phyloP scores from a whole-genome alignment of 2,329 filamentous ascomycete genomes.

The Colletotrichum costaricense region DNA sequence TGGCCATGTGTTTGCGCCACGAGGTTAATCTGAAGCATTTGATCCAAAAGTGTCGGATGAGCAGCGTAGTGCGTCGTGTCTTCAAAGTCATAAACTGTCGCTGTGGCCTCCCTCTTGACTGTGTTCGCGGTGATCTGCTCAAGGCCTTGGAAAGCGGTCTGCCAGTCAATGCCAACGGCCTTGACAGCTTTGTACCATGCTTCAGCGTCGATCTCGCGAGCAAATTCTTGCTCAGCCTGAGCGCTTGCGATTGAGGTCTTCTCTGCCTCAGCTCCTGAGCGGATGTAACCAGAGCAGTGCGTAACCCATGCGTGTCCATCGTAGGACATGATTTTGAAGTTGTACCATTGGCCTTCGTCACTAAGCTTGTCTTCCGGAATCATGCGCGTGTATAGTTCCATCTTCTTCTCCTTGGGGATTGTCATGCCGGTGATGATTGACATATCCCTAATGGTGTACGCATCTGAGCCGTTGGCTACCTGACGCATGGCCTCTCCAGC shows the following conservation, averaged over 20 bases:
- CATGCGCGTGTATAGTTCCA: slow-evolving; percentile 47
- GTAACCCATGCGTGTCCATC: slow-evolving; percentile 42
- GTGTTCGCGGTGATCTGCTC: slow-evolving; percentile 17
- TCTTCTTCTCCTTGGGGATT: slow-evolving; percentile 41
- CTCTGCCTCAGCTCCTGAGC: slow-evolving; percentile 9
- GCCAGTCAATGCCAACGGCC: slow-evolving; percentile 23
- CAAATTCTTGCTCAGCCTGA: slow-evolving; percentile 10
- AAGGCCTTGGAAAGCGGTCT: slow-evolving; percentile 15
- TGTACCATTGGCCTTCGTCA: slow-evolving; percentile 41
- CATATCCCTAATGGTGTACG: slow-evolving; percentile 45
- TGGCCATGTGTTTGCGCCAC: slow-evolving; percentile 15
- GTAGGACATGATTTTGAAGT: slow-evolving; percentile 47
- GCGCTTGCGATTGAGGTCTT: not conserved
- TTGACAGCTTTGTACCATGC: slow-evolving; percentile 25
- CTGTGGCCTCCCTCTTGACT: slow-evolving; percentile 1
- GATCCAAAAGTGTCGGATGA: slow-evolving; percentile 21
- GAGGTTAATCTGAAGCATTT: slow-evolving; percentile 25
- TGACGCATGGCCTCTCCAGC: slow-evolving; percentile 25
- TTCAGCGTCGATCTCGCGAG: not conserved
- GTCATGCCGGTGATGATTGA: slow-evolving; percentile 43
- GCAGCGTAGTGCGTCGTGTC: slow-evolving; percentile 20
- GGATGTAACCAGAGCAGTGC: slow-evolving; percentile 38
- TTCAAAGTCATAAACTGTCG: slow-evolving; percentile 25
- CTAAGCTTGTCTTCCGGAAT: slow-evolving; percentile 29
- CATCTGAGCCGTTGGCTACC: slow-evolving; percentile 10